Percentiles rank a stretch among this genome's conserved stretches.
Conservation (phyloP, 257 asterid genomes). For the Euphrasia confusa region DNA sequence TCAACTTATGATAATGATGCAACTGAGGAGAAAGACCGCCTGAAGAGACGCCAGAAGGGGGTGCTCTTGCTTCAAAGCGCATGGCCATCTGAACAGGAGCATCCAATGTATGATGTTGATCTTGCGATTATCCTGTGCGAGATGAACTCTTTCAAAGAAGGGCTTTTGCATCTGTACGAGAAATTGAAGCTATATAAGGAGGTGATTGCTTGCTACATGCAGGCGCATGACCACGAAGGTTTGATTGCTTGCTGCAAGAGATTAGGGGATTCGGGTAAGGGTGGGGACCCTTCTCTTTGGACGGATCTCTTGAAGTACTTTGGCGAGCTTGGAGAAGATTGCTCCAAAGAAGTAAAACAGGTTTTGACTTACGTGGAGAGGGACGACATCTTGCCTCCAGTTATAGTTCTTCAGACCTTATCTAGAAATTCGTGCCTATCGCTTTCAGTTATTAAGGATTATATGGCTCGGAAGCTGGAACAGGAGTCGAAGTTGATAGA, state of each 20-base stretch:
- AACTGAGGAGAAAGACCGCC: slow-evolving; percentile 50
- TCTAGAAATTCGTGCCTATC: slow-evolving; percentile 87
- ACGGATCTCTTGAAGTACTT: slow-evolving; percentile 85
- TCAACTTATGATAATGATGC: slow-evolving; percentile 23
- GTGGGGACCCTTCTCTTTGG: slow-evolving; percentile 93
- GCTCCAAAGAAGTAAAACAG: slow-evolving; percentile 92
- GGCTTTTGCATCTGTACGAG: slow-evolving; percentile 78
- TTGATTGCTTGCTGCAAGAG: slow-evolving; percentile 97
- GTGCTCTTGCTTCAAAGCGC: slow-evolving; percentile 72
- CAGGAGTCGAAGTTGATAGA: slow-evolving; percentile 87
- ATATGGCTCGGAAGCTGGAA: slow-evolving; percentile 88
- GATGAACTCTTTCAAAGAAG: slow-evolving; percentile 74
- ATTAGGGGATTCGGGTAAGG: slow-evolving; percentile 80
- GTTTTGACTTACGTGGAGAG: slow-evolving; percentile 78
- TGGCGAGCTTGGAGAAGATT: slow-evolving; percentile 97
- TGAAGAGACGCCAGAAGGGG: slow-evolving; percentile 70
- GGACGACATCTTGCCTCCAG: slow-evolving; percentile 93
- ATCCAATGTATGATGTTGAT: slow-evolving; percentile 84
- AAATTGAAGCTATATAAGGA: slow-evolving; percentile 92
- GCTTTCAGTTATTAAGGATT: slow-evolving; percentile 90
- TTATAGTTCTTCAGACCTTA: slow-evolving; percentile 82
- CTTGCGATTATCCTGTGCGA: slow-evolving; percentile 87
- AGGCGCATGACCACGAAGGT: slow-evolving; percentile 89
- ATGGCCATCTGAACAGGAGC: slow-evolving; percentile 91
- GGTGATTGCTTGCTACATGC: slow-evolving; percentile 96